Conservation (phyloP, 2,329 filamentous ascomycete genomes). For the Emericellopsis cladophorae region DNA sequence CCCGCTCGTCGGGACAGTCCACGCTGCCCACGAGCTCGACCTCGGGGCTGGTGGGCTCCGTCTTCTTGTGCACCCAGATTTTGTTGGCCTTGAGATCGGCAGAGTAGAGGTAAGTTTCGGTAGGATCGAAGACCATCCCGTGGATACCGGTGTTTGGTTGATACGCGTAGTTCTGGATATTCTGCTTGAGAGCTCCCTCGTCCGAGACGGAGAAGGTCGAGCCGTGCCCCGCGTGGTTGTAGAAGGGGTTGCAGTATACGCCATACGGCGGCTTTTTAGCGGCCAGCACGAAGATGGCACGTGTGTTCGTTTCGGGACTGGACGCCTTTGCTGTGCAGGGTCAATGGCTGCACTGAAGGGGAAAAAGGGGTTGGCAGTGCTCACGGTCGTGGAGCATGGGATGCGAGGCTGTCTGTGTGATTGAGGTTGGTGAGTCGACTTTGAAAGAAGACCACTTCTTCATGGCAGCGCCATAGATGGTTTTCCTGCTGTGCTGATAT, state of each 20-base stretch:
- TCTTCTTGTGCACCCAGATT: slow-evolving; percentile 75
- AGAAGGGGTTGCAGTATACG: slow-evolving; percentile 86
- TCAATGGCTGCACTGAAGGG: neutral
- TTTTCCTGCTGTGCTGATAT: slow-evolving; percentile 61
- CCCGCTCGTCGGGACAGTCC: slow-evolving; percentile 54
- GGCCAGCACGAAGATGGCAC: slow-evolving; percentile 79
- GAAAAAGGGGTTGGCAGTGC: slow-evolving; percentile 13
- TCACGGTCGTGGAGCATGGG: slow-evolving; percentile 64
- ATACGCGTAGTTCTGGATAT: slow-evolving; percentile 64
- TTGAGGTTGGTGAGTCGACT: slow-evolving; percentile 63
- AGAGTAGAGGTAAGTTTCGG: slow-evolving; percentile 65
- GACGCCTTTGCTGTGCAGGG: slow-evolving; percentile 47
- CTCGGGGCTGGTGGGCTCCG: slow-evolving; percentile 36
- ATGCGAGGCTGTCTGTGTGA: slow-evolving; percentile 62
- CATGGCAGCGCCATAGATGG: slow-evolving; percentile 82
- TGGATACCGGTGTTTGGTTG: slow-evolving; percentile 60
- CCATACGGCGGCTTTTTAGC: slow-evolving; percentile 65
- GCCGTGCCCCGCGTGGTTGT: slow-evolving; percentile 70
- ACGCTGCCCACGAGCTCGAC: slow-evolving; percentile 61
- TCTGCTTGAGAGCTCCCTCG: slow-evolving; percentile 44
- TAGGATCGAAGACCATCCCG: slow-evolving; percentile 69
- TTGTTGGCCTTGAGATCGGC: slow-evolving; percentile 69
- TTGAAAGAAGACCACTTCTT: slow-evolving; percentile 84
- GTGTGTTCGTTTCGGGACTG: slow-evolving; percentile 62
- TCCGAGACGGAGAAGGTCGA: slow-evolving; percentile 57